Conservation (phyloP, 2,329 filamentous ascomycete species). For the Phaeosphaeriaceae sp. region DNA sequence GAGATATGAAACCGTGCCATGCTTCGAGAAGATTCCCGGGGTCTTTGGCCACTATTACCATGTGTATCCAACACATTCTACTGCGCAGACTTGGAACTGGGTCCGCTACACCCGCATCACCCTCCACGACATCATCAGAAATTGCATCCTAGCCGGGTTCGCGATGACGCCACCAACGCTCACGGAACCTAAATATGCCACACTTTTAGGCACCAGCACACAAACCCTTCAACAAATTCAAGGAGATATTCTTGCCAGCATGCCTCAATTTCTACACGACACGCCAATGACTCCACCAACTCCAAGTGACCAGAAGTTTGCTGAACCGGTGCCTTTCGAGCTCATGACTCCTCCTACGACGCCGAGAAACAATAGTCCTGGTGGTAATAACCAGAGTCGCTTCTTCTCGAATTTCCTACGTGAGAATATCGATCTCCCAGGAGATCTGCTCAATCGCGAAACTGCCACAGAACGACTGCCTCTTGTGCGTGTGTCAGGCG, state of each 20-base stretch:
- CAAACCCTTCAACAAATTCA: constrained; percentile 34
- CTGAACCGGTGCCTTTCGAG: not conserved
- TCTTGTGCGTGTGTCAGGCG: constrained; percentile 40
- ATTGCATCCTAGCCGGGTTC: constrained; percentile 36
- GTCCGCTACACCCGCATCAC: constrained; percentile 44
- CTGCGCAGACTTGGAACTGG: constrained; percentile 46
- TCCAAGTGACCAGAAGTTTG: not conserved
- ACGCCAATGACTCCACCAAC: constrained; percentile 27
- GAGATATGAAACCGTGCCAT: constrained; percentile 30
- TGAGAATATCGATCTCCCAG: constrained; percentile 3
- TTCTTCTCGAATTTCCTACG: constrained; percentile 34
- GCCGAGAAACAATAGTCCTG: not conserved
- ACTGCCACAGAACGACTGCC: constrained; percentile 31
- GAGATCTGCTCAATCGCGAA: constrained; percentile 4
- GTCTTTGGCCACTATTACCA: constrained; percentile 42
- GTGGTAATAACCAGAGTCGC: constrained; percentile 7
- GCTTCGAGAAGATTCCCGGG: constrained; percentile 6
- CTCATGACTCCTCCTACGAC: constrained; percentile 1
- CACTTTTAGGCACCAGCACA: constrained; percentile 31
- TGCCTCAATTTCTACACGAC: constrained; percentile 45
- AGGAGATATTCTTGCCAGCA: constrained; percentile 43
- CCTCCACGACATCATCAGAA: constrained; percentile 46
- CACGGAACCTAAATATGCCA: constrained; percentile 22
- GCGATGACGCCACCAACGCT: constrained; percentile 35
- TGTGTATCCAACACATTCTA: constrained; percentile 35